Percentiles rank a stretch among this genome's conserved stretches.
phyloP scores from a whole-genome alignment of 106 monocot species.

The Amphibolis antarctica region DNA sequence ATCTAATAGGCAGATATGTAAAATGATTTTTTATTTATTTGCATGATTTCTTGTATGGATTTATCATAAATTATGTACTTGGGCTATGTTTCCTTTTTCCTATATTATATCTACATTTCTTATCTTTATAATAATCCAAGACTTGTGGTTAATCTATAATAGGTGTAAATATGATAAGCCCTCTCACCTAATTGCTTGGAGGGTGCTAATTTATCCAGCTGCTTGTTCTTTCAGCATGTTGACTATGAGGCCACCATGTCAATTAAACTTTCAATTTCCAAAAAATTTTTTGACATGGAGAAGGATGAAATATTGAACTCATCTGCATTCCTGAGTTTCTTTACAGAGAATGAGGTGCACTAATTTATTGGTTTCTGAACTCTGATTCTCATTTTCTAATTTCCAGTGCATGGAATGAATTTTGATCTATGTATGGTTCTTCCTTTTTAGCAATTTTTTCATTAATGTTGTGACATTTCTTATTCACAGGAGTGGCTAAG shows the following conservation, averaged over 20 bases:
- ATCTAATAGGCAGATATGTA: no score
- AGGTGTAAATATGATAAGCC: no score
- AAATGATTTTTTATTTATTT: no score
- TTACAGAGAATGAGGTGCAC: slow-evolving; percentile 90
- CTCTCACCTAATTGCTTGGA: no score
- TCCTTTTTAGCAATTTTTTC: slow-evolving; percentile 1
- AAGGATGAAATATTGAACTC: slow-evolving; percentile 62
- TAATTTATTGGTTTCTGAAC: no score
- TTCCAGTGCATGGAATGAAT: background rate
- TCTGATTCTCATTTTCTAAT: slow-evolving; percentile 3
- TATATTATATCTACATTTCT: no score
- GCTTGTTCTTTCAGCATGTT: slow-evolving; percentile 37
- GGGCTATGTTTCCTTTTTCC: no score
- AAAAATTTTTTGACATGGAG: slow-evolving; percentile 65
- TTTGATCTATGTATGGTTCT: background rate
- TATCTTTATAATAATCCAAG: no score
- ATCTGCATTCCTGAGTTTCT: slow-evolving; percentile 51
- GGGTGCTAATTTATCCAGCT: no score
- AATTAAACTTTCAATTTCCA: slow-evolving; percentile 74
- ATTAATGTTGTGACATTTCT: background rate
- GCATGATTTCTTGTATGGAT: no score
- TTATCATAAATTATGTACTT: no score
- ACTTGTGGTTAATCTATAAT: no score
- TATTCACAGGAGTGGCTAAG: slow-evolving; percentile 71
- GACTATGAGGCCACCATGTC: slow-evolving; percentile 84